A percentile compares a stretch with the other conserved stretches of the same genome.
phyloP scores from a whole-genome alignment of 1,139 yeast species.

The Debaryomyces robertsiae region DNA sequence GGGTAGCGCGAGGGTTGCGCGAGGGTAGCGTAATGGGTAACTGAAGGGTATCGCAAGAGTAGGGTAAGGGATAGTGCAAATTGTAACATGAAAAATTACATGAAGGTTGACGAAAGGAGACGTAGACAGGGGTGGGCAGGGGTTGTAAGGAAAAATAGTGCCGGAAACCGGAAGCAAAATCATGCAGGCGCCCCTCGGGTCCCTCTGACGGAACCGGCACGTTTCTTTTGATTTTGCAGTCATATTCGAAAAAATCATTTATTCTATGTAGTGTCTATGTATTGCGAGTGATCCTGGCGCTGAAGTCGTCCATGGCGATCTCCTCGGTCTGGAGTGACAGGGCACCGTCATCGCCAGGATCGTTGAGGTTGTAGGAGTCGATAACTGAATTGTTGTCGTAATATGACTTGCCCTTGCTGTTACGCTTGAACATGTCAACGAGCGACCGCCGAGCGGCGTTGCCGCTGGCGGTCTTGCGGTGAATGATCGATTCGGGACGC shows the following conservation, averaged over 20 bases:
- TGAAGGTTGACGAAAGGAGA: too few relatives aligned
- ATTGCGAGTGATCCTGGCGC: slow-evolving; percentile 30
- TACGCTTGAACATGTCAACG: slow-evolving; percentile 30
- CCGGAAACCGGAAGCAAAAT: too few relatives aligned
- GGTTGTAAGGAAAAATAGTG: too few relatives aligned
- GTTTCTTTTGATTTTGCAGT: slow-evolving; percentile 1
- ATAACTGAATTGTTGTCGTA: slow-evolving; percentile 36
- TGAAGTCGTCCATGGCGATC: slow-evolving; percentile 52
- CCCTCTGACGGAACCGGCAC: too few relatives aligned
- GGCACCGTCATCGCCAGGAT: slow-evolving; percentile 15
- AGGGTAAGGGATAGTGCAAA: too few relatives aligned
- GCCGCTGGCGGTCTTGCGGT: slow-evolving; percentile 9
- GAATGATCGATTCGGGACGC: slow-evolving; percentile 15
- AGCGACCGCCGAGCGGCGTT: slow-evolving; percentile 24
- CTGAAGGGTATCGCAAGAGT: too few relatives aligned
- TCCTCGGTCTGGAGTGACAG: slow-evolving; percentile 45
- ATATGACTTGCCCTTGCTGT: slow-evolving; percentile 26
- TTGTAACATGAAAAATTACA: too few relatives aligned
- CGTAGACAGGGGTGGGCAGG: too few relatives aligned
- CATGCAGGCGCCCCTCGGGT: too few relatives aligned
- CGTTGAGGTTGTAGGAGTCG: slow-evolving; percentile 28
- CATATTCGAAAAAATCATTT: neutral
- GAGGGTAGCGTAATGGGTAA: too few relatives aligned
- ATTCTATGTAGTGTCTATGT: slow-evolving; percentile 8
- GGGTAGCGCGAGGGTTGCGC: too few relatives aligned